phyloP scores from a whole-genome alignment of 495 filamentous ascomycete species.

The Lichina pygmaea region DNA sequence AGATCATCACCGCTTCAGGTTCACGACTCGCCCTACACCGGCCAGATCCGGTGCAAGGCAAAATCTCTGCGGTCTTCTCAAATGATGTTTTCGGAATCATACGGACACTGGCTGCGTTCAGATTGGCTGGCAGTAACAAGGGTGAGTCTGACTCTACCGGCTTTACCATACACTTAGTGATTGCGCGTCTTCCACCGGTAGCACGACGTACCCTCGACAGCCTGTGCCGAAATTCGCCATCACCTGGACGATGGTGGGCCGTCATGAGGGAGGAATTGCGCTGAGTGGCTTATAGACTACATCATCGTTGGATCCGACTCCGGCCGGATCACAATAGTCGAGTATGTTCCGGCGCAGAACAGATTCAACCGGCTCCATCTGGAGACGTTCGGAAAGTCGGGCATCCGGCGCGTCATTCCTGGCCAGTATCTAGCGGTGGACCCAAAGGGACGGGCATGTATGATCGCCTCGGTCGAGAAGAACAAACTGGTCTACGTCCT shows the following conservation, averaged over 20 bases:
- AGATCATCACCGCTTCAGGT: constrained; percentile 83
- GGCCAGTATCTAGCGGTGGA: constrained; percentile 88
- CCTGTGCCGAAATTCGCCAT: constrained; percentile 3
- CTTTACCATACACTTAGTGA: constrained; percentile 55
- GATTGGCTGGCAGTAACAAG: constrained; percentile 81
- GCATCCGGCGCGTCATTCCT: constrained; percentile 78
- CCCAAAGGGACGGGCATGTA: constrained; percentile 79
- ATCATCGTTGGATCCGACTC: constrained; percentile 90
- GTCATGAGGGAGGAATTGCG: constrained; percentile 16
- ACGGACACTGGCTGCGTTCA: constrained; percentile 59
- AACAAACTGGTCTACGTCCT: constrained; percentile 98
- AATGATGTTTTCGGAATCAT: constrained; percentile 95
- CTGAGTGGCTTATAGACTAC: constrained; percentile 59
- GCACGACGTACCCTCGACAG: constrained; percentile 13
- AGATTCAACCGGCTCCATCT: constrained; percentile 71
- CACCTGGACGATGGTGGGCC: constrained; percentile 1
- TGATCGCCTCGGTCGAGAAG: constrained; percentile 89
- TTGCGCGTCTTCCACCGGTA: constrained; percentile 43
- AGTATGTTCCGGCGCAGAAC: constrained; percentile 72
- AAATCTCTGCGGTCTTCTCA: constrained; percentile 58
- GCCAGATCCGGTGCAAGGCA: constrained; percentile 60
- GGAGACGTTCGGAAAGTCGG: constrained; percentile 95
- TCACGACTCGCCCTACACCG: constrained; percentile 70
- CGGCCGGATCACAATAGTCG: constrained; percentile 77
- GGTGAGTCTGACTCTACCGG: constrained; percentile 41